Evolutionary conservation across 495 filamentous ascomycete species (phyloP).

Genomic region (Penicillium malachiteum): DNA sequence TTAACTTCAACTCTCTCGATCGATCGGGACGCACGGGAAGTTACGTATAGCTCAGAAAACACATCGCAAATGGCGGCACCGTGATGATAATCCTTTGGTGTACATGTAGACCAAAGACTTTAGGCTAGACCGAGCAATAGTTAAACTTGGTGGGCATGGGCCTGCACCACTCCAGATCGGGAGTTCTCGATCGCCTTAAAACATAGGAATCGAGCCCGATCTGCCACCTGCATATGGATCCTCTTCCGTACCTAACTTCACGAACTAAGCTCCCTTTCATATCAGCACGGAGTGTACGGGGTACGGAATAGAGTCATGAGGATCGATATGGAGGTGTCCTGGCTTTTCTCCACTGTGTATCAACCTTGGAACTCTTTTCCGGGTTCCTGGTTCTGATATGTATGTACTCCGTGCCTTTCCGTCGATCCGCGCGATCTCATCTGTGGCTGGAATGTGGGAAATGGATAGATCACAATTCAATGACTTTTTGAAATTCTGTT

Average conservation of each 20-base stretch:
- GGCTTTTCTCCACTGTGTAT: no score
- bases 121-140: not conserved
- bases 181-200: constrained; percentile 3
- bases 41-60: constrained; percentile 15
- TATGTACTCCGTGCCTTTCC: not conserved
- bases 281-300: no score
- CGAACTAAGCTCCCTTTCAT: not conserved
- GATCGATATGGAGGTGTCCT: not conserved
- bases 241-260: not conserved
- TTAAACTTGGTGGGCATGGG: not conserved
- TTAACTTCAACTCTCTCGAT: constrained; percentile 22
- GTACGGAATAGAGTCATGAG: not conserved
- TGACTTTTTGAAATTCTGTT: not conserved
- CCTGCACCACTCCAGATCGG: not conserved
- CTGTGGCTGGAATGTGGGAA: not conserved
- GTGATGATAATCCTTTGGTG: constrained; percentile 3
- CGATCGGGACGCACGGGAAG: constrained; percentile 25
- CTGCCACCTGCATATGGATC: constrained; percentile 8
- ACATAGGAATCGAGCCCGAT: constrained; percentile 14
- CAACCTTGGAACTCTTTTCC: no score
- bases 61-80: constrained; percentile 16
- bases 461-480: constrained; percentile 11
- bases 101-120: not conserved
- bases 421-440: not conserved
- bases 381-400: not conserved